Evolutionary conservation across 352 stramenopile genomes (phyloP), one percentile per base, ranked within the genome.

Genomic region (Phytophthora pluvialis): DNA sequence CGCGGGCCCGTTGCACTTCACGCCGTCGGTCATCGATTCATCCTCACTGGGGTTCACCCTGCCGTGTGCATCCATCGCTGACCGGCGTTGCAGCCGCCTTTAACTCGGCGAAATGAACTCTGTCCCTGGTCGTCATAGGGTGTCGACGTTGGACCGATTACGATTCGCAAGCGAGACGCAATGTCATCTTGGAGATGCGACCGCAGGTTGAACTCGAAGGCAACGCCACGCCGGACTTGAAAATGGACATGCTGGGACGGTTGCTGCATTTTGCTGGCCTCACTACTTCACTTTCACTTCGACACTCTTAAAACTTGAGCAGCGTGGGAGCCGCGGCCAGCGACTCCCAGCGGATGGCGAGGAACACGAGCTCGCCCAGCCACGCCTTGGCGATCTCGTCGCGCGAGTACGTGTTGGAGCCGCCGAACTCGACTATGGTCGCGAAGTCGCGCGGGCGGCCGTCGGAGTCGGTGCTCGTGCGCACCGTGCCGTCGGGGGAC

Each of bases 261-360:
- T 21, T 40, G 49, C 52, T 46, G 39, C 52, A 43, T 56, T 33
- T 60, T 58, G 40, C 4, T 50, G 26, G 26, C 29, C 35, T 53
- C 13, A 25, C 21, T 26, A 57, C 36, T 51, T 74, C 49, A 60
- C 48, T 53, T 44, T 43, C 40, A 47, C 53, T 64, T 64, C 10
- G 15, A 65, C 48, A 62, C 7, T 39, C 18, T 70, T 63, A 71
- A 57, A 57, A 54, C 57, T 72, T 74, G 56, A 85, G 70, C 29
- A 89, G 45, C 18, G 75, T 69, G 12, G 80, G 77, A 15, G 73
- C 64, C 25, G 86, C 77, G 9, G 72, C 70, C 44, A 80, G 61
- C 16, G 67, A 67, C 59, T 89, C 80, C 80, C 80, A 89, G 11
- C 80, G 77, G 21, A 87, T 67, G 4, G 80, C 80, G 26, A 89